These are phyloP conservation scores for Heracleum sosnowskyi DNA, from an alignment of 129 eudicot species.

Conservation along the genomic window DNA sequence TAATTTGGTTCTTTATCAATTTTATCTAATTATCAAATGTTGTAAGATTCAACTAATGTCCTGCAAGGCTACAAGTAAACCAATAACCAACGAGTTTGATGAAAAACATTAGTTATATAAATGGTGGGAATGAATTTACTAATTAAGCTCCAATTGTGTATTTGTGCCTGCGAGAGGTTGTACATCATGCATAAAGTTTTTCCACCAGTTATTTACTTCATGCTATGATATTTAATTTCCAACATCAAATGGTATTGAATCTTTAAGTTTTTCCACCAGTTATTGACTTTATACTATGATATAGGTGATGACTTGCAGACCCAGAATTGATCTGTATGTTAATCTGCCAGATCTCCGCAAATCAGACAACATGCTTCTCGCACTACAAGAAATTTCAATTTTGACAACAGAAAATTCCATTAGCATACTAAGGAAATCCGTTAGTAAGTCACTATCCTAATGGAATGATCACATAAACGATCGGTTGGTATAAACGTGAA, in stretches of 20 bases:
- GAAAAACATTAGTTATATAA: not conserved
- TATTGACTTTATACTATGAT: conserved; percentile 11
- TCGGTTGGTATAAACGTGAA: too few relatives aligned
- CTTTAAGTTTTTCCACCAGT: not conserved
- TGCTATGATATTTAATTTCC: too few relatives aligned
- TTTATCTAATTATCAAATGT: not conserved
- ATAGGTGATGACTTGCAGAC: conserved; percentile 84
- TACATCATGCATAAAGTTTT: too few relatives aligned
- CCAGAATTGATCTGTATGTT: conserved; percentile 64
- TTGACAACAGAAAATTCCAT: too few relatives aligned
- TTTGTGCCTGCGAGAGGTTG: too few relatives aligned
- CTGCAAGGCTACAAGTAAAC: not conserved
- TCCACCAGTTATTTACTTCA: too few relatives aligned
- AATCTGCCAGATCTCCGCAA: conserved; percentile 94
- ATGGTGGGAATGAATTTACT: too few relatives aligned
- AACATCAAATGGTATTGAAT: not conserved
- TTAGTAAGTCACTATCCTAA: too few relatives aligned
- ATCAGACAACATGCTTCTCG: conserved; percentile 89
- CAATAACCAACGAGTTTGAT: not conserved
- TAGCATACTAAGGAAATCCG: too few relatives aligned
- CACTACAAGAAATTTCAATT: too few relatives aligned
- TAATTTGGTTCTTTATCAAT: not conserved
- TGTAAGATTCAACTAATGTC: not conserved
- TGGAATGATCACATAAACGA: too few relatives aligned
- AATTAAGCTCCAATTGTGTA: too few relatives aligned